These are phyloP conservation scores for Pichia kudriavzevii DNA, from an alignment of 1,139 yeast species.

Conservation along the genomic window DNA sequence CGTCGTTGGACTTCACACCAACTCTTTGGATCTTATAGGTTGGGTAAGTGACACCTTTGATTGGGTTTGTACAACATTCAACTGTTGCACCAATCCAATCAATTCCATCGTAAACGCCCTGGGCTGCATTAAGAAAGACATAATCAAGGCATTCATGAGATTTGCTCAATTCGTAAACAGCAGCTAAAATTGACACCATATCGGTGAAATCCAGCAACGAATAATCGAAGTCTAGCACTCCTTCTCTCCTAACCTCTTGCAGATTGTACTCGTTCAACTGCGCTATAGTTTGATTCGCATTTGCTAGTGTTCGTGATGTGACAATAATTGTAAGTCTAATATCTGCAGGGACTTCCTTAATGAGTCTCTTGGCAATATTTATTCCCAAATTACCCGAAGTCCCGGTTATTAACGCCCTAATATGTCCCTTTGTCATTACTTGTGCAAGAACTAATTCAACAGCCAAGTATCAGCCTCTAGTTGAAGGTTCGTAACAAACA, in stretches of 20 bases:
- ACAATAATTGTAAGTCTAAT: constrained; percentile 68
- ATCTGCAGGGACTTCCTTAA: constrained; percentile 48
- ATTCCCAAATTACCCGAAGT: constrained; percentile 77
- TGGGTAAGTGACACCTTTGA: constrained; percentile 78
- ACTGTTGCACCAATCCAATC: constrained; percentile 74
- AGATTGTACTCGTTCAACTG: constrained; percentile 47
- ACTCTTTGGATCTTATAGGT: constrained; percentile 72
- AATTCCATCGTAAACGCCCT: constrained; percentile 77
- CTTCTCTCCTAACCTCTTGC: constrained; percentile 32
- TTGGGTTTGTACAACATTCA: constrained; percentile 57
- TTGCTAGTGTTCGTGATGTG: constrained; percentile 81
- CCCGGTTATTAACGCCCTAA: constrained; percentile 54
- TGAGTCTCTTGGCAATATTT: constrained; percentile 71
- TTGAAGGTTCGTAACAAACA: too few relatives aligned
- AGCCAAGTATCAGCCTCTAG: too few relatives aligned
- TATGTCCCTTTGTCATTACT: constrained; percentile 21
- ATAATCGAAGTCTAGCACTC: constrained; percentile 75
- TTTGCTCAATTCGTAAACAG: constrained; percentile 60
- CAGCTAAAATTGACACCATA: constrained; percentile 77
- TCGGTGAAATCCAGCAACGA: constrained; percentile 80
- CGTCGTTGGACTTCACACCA: constrained; percentile 67
- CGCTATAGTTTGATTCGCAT: constrained; percentile 69
- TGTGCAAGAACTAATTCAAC: too few relatives aligned
- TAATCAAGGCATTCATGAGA: constrained; percentile 65
- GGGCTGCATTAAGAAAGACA: constrained; percentile 82